phyloP scores from a whole-genome alignment of 352 stramenopile genomes.

The Phytopythium ostracodes region DNA sequence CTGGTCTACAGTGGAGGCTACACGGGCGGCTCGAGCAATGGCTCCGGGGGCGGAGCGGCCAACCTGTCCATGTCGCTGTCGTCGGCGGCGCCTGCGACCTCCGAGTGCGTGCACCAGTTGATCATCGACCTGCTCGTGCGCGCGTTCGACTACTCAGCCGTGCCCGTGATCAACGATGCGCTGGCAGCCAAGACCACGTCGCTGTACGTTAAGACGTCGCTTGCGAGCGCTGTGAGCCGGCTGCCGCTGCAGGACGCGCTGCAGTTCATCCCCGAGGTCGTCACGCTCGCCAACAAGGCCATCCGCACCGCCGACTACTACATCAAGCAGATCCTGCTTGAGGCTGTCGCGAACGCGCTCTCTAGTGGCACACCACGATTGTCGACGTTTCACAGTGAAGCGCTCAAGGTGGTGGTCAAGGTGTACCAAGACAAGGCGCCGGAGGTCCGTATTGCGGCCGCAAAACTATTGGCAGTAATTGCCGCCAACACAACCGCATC shows the following conservation, averaged over 20 bases:
- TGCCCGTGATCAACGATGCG: slow-evolving; percentile 48
- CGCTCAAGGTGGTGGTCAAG: slow-evolving; percentile 69
- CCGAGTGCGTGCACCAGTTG: slow-evolving; percentile 64
- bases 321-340: slow-evolving; percentile 73
- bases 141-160: slow-evolving; percentile 69
- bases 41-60: slow-evolving; percentile 20
- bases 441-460: slow-evolving; percentile 62
- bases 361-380: slow-evolving; percentile 35
- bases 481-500: slow-evolving; percentile 41
- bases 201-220: slow-evolving; percentile 60
- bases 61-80: slow-evolving; percentile 50
- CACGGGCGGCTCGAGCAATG: slow-evolving; percentile 19
- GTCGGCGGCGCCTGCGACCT: slow-evolving; percentile 42
- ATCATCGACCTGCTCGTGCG: slow-evolving; percentile 69
- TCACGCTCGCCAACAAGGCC: slow-evolving; percentile 59
- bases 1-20: slow-evolving; percentile 62
- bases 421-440: slow-evolving; percentile 71
- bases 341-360: slow-evolving; percentile 59
- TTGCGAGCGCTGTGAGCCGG: slow-evolving; percentile 65
- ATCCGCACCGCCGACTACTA: slow-evolving; percentile 70
- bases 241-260: slow-evolving; percentile 51
- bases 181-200: slow-evolving; percentile 50
- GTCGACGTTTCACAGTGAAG: slow-evolving; percentile 48
- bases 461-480: slow-evolving; percentile 59
- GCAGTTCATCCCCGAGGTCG: slow-evolving; percentile 60